A percentile compares a stretch with the other conserved stretches of the same genome.
Evolutionary conservation across 1,284 basidiomycete genomes (phyloP).

Genomic region (Leccinum solheimii): DNA sequence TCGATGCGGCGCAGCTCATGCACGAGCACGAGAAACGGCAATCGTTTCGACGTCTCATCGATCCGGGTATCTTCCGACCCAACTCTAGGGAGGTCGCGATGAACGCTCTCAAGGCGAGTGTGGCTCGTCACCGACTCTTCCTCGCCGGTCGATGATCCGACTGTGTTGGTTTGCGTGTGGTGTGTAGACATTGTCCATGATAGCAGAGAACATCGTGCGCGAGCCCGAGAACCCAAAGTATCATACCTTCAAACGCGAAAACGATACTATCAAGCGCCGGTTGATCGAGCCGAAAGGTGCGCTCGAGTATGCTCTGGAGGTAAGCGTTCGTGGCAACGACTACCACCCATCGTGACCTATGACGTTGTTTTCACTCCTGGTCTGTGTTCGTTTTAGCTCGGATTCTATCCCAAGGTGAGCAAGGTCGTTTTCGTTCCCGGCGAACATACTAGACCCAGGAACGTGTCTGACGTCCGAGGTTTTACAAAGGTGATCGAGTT

Average conservation of each 20-base stretch:
- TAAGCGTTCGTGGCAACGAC: slow-evolving; percentile 33
- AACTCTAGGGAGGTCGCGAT: slow-evolving; percentile 63
- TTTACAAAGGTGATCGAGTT: slow-evolving; percentile 44
- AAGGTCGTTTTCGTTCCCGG: background rate
- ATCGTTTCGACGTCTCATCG: slow-evolving; percentile 69
- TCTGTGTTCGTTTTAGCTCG: slow-evolving; percentile 49
- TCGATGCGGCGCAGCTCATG: slow-evolving; percentile 43
- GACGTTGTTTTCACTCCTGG: background rate
- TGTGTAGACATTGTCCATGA: slow-evolving; percentile 58
- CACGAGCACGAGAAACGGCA: slow-evolving; percentile 66
- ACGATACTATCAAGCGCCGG: slow-evolving; percentile 61
- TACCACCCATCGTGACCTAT: background rate
- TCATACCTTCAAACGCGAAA: slow-evolving; percentile 72
- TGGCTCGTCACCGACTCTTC: background rate
- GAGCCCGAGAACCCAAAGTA: slow-evolving; percentile 72
- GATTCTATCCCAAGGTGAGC: slow-evolving; percentile 63
- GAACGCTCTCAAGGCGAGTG: slow-evolving; percentile 60
- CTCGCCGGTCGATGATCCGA: background rate
- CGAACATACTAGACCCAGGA: background rate
- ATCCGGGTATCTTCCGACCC: slow-evolving; percentile 72
- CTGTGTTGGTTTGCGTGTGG: background rate
- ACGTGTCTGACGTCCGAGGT: background rate
- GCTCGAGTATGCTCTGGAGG: slow-evolving; percentile 75
- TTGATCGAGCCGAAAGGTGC: slow-evolving; percentile 66
- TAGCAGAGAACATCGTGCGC: slow-evolving; percentile 71